phyloP scores from a whole-genome alignment of 164 flowering plant genomes.

The Piper betle region DNA sequence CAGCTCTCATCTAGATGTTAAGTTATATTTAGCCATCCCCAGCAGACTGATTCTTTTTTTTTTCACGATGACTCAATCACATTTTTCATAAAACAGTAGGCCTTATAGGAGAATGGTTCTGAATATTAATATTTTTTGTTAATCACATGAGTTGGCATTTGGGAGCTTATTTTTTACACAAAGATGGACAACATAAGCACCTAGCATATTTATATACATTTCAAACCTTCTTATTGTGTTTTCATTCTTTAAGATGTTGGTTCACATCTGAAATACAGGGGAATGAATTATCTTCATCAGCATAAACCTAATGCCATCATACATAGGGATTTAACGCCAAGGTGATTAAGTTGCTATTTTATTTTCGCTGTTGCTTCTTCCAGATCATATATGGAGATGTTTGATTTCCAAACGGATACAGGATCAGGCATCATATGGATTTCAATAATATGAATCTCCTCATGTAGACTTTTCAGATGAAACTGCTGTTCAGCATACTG shows the following conservation, averaged over 20 bases:
- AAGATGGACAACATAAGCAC: neutral
- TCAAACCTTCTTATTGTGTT: neutral
- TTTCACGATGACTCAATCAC: too few species aligned
- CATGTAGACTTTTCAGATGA: too few species aligned
- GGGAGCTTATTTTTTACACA: too few species aligned
- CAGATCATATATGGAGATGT: neutral
- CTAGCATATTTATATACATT: neutral
- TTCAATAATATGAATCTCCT: too few species aligned
- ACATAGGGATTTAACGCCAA: conserved; percentile 57
- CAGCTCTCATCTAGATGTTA: neutral
- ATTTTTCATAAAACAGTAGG: too few species aligned
- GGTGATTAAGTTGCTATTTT: conserved; percentile 15
- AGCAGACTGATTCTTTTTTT: too few species aligned
- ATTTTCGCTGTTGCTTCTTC: neutral
- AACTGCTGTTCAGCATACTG: too few species aligned
- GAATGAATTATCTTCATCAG: conserved; percentile 65
- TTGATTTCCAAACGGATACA: neutral
- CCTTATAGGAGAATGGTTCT: too few species aligned
- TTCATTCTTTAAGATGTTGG: neutral
- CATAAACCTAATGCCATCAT: conserved; percentile 50
- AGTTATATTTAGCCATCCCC: neutral
- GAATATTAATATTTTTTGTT: too few species aligned
- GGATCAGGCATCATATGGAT: too few species aligned
- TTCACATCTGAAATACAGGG: conserved; percentile 23
- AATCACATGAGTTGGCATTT: neutral